These are phyloP conservation scores for Rubus idaeus DNA, from an alignment of 306 rosid genomes.

Conservation along the genomic window DNA sequence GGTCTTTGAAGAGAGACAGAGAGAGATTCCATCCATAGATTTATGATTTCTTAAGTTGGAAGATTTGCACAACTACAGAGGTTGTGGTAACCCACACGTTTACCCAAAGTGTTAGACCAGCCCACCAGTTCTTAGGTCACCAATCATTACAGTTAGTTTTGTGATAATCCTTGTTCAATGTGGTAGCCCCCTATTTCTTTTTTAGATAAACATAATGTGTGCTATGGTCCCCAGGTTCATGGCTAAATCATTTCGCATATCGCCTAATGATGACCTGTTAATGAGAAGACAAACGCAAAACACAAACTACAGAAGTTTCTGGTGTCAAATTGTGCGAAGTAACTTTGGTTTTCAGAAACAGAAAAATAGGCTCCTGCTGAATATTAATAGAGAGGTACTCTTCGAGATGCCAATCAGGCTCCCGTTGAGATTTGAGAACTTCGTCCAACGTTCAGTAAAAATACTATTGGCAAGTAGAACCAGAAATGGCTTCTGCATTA, in stretches of 20 bases:
- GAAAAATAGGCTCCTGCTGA: slow-evolving; percentile 10
- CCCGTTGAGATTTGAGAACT: not conserved
- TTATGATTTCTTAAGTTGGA: not conserved
- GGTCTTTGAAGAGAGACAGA: not conserved
- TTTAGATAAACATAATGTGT: not conserved
- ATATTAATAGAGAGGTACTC: not conserved
- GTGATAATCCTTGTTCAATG: not conserved
- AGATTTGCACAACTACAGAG: not conserved
- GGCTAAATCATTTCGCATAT: not conserved
- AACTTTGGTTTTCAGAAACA: not conserved
- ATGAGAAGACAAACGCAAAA: not conserved
- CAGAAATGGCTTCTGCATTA: slow-evolving; percentile 24
- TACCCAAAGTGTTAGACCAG: not conserved
- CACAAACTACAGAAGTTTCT: not conserved
- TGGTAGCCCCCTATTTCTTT: not conserved
- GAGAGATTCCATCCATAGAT: not conserved
- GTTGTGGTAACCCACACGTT: slow-evolving; percentile 7
- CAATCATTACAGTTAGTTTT: not conserved
- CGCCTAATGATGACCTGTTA: not conserved
- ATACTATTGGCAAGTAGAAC: slow-evolving; percentile 13
- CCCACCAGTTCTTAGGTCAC: not conserved
- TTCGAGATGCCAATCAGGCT: not conserved
- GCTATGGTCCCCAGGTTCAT: not conserved
- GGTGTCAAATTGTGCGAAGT: not conserved
- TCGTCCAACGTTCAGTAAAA: not conserved